These are phyloP conservation scores for Truncatella angustata DNA, from an alignment of 2,329 filamentous ascomycete species.

Conservation along the genomic window DNA sequence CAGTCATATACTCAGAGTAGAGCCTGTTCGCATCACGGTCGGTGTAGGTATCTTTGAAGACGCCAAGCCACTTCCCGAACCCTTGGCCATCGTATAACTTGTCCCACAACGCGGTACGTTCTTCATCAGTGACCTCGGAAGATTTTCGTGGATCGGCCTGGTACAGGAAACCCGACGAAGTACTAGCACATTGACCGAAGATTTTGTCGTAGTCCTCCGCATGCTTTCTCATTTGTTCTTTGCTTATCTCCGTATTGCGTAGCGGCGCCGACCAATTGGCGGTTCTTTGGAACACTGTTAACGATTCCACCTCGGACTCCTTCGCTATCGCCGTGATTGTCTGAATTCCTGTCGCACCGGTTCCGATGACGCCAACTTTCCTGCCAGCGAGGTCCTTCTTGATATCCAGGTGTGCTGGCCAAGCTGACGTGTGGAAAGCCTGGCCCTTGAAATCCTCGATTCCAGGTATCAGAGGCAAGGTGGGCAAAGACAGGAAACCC, in stretches of 20 bases:
- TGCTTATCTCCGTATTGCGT: constrained; percentile 16
- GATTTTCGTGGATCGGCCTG: constrained; percentile 12
- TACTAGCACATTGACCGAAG: constrained; percentile 4
- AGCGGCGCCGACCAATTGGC: constrained; percentile 25
- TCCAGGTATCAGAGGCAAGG: constrained; percentile 10
- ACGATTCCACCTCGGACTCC: constrained; percentile 15
- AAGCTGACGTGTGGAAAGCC: constrained; percentile 17
- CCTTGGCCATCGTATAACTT: constrained; percentile 11
- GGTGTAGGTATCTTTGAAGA: constrained; percentile 12
- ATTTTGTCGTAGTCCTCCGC: constrained; percentile 9
- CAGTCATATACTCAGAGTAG: constrained; percentile 9
- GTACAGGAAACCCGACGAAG: constrained; percentile 6
- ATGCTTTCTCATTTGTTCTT: constrained; percentile 9
- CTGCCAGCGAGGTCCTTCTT: constrained; percentile 19
- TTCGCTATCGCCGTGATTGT: constrained; percentile 26
- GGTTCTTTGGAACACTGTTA: constrained; percentile 26
- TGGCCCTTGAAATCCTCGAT: constrained; percentile 17
- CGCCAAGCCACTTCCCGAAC: constrained; percentile 9
- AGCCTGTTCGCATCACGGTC: constrained; percentile 10
- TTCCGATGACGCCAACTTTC: constrained; percentile 29
- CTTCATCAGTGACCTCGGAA: constrained; percentile 9
- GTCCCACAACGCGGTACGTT: constrained; percentile 13
- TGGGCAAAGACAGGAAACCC: constrained; percentile 9
- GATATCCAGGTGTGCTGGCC: constrained; percentile 13
- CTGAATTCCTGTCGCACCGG: constrained; percentile 31